These are phyloP conservation scores for Biscutella laevigata DNA, from an alignment of 441 rosid genomes.

Conservation along the genomic window DNA sequence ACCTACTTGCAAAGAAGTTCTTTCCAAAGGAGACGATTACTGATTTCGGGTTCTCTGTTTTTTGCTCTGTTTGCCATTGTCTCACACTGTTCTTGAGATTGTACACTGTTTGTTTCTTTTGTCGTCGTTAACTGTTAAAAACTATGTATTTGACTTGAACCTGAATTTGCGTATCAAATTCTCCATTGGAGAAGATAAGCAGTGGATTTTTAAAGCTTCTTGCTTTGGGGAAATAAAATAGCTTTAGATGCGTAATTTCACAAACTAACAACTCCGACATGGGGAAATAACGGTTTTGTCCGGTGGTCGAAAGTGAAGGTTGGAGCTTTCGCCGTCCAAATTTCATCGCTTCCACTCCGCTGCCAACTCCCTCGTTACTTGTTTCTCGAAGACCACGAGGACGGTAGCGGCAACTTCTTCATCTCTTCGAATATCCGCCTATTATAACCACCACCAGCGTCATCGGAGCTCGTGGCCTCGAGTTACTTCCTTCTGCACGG, in stretches of 20 bases:
- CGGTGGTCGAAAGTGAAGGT: conserved; percentile 20
- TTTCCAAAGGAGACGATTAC: conserved; percentile 85
- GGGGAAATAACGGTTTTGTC: no score
- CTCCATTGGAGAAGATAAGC: no score
- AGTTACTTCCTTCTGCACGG: conserved; percentile 28
- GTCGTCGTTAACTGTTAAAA: not conserved
- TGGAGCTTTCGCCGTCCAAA: conserved; percentile 16
- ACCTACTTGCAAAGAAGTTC: conserved; percentile 94
- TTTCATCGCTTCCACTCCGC: conserved; percentile 25
- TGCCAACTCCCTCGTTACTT: conserved; percentile 8
- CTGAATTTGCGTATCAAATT: not conserved
- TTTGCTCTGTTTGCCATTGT: not conserved
- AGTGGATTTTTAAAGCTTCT: no score
- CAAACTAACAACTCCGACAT: no score
- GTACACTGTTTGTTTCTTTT: conserved; percentile 2
- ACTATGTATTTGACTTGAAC: not conserved
- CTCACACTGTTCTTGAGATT: conserved; percentile 13
- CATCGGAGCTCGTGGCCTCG: conserved; percentile 19
- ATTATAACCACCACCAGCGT: not conserved
- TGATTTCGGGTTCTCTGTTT: conserved; percentile 29
- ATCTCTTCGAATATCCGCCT: conserved; percentile 8
- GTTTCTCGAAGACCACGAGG: conserved; percentile 1
- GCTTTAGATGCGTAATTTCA: not conserved
- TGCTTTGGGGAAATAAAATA: not conserved
- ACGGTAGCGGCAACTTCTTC: conserved; percentile 12